These are phyloP conservation scores for Avena sativa DNA, from an alignment of 176 grass and related monocot genomes.

Conservation along the genomic window DNA sequence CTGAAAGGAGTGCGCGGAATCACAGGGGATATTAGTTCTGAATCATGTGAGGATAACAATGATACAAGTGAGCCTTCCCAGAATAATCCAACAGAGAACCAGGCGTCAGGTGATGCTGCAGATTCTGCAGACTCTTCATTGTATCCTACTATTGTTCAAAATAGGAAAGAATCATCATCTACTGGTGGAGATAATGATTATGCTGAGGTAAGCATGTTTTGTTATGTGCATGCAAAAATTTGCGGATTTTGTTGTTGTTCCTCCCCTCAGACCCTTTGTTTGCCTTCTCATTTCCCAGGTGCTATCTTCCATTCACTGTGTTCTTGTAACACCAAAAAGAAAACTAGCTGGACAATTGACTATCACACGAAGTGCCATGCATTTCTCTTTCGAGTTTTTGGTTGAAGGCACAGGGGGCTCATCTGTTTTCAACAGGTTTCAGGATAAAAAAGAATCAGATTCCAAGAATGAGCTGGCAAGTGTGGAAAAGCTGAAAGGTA, in stretches of 20 bases:
- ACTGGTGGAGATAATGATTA: constrained; percentile 57
- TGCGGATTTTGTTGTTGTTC: constrained; percentile 7
- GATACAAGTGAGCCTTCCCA: constrained; percentile 49
- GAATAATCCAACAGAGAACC: constrained; percentile 51
- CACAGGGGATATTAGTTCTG: constrained; percentile 70
- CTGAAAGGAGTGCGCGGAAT: constrained; percentile 86
- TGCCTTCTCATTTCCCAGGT: constrained; percentile 62
- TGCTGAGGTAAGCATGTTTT: constrained; percentile 56
- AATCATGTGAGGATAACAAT: constrained; percentile 63
- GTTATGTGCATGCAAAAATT: constrained; percentile 21
- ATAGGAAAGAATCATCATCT: constrained; percentile 73
- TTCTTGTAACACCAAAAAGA: constrained; percentile 96
- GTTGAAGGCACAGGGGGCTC: constrained; percentile 94
- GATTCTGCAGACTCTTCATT: constrained; percentile 51
- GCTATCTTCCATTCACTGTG: constrained; percentile 66
- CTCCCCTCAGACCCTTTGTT: constrained; percentile 25
- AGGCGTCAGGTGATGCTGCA: constrained; percentile 47
- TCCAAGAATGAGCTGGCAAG: constrained; percentile 68
- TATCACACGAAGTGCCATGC: constrained; percentile 71
- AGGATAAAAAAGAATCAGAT: constrained; percentile 70
- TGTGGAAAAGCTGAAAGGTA: constrained; percentile 59
- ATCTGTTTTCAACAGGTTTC: constrained; percentile 83
- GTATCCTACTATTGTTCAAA: constrained; percentile 66
- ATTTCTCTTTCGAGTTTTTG: constrained; percentile 96
- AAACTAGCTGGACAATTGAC: constrained; percentile 83